Base-by-base conservation (phyloP, 352 stramenopile species). In the Plasmopara viticola region DNA sequence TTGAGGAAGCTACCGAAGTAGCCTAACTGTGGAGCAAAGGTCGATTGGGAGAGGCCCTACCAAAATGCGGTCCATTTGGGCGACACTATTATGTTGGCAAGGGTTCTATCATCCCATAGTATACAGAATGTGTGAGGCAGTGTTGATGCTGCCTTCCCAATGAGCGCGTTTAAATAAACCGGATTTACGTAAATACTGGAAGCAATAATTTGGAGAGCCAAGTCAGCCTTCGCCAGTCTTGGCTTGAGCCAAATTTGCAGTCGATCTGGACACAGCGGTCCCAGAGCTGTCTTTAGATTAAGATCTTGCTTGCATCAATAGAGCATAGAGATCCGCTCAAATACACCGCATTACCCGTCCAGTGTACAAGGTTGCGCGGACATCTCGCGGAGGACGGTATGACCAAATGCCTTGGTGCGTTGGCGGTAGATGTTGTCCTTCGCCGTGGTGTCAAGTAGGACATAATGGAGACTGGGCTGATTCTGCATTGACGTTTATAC, bases 211-310 rank as follows among this genome's bases (percentile, higher is more conserved):
- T 34, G 41, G 2, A 46, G 20, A 46, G 41, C 41, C 18, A 46
- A 14, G 9, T 46, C 41, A 30, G 20, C 17, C 20, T 46, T 9
- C 5, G 30, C 30, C 30, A 34, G 30, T 34, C 41, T 3, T 33
- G 14, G 31, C 20, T 46, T 30, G 18, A 46, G 17, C 41, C 41
- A 46, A 18, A 6, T n/a, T 34, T 46, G 41, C 13, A 61, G 9
- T 9, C 9, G 30, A 9, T 34, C 30, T 9, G 30, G 30, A 34
- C 30, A 34, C 30, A 34, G 30, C 88, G 84, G 90, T 76, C 82
- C 17, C n/a, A 17, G 9, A 33, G 6, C 9, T 15, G n/a, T 15
- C 15, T 34, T 5, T 33, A 13, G 31, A 17, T 33, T 15, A 14
- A 6, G 6, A 91, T 90, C 18, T 9, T n/a, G n/a, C 6, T 9